Evolutionary conservation across 768 basidiomycete species (phyloP), one percentile per base, ranked within the genome.

Genomic region (Serendipita sp.): DNA sequence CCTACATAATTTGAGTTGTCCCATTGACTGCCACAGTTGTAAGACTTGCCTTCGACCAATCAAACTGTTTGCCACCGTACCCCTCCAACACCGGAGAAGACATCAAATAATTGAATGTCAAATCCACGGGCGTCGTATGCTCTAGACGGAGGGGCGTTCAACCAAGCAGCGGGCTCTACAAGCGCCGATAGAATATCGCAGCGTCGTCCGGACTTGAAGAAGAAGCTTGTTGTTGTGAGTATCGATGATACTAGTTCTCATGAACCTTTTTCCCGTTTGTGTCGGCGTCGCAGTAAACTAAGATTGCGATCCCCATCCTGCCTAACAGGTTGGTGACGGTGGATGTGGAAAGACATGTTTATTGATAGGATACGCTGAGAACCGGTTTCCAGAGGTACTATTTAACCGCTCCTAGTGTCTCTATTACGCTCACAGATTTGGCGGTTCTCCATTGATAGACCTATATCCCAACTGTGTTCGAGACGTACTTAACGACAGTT

Each of bases 341-440:
- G 87, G 88, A 66, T 90, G 89, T 72, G 89, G 88, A 71, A 91
- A 95, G 83, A 96, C 93, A 54, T 95, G 93, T 81, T 80, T 95
- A 66, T 83, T 96, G 70, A 96, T 96, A 71, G 92, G 94, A 44
- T 96, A 96, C 72, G 92, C 93, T 28, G 91, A 95, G 76, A 96
- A 95, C 73, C 83, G 92, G 45, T 96, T 95, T 72, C 92, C 93
- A 48, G 93, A 95, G 82, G 92, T 94, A 45, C 37, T 35, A 38
- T 51, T 63, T 60, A 53, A 38, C 63, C 58, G 66, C 45, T 65
- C 66, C 64, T 60, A 58, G 58, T 62, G 66, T 15, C 45, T 24
- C 65, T 68, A 65, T 68, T 8, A n/a, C 37, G 46, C 53, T 37
- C 66, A 46, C 71, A 10, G 28, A 37, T 10, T 24, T 24, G 24